These are phyloP conservation scores for Xerophyta viscosa DNA, from an alignment of 106 monocot genomes.

Conservation along the genomic window DNA sequence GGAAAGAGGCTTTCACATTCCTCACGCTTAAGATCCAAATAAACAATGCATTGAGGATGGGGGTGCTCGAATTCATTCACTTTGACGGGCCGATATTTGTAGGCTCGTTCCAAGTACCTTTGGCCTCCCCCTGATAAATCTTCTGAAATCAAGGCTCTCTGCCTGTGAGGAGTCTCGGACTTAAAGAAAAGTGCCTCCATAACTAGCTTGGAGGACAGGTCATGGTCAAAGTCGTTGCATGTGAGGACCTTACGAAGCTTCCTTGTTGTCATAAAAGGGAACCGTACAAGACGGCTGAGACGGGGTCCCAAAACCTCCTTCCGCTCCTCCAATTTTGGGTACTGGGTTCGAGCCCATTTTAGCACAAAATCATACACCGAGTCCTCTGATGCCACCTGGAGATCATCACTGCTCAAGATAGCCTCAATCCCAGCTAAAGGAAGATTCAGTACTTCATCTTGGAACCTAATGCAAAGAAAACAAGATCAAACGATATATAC, in stretches of 20 bases:
- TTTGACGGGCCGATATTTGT: slow-evolving; percentile 71
- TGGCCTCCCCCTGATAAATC: slow-evolving; percentile 13
- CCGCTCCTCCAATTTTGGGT: slow-evolving; percentile 46
- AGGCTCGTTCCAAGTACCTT: slow-evolving; percentile 49
- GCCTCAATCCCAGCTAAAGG: slow-evolving; percentile 61
- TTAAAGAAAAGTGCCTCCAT: slow-evolving; percentile 68
- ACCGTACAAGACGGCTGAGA: slow-evolving; percentile 42
- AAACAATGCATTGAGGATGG: slow-evolving; percentile 71
- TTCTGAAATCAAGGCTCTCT: slow-evolving; percentile 40
- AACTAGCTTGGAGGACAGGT: slow-evolving; percentile 48
- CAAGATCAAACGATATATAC: background rate
- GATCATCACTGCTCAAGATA: slow-evolving; percentile 48
- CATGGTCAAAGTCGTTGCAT: slow-evolving; percentile 53
- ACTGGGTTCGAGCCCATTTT: slow-evolving; percentile 60
- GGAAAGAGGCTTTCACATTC: slow-evolving; percentile 59
- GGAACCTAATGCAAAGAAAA: slow-evolving; percentile 31
- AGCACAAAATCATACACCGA: slow-evolving; percentile 60
- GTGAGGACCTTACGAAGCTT: slow-evolving; percentile 55
- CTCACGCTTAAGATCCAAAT: slow-evolving; percentile 52
- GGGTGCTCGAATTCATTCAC: slow-evolving; percentile 63
- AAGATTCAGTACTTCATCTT: slow-evolving; percentile 60
- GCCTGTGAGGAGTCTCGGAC: slow-evolving; percentile 54
- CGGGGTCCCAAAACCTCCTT: slow-evolving; percentile 50
- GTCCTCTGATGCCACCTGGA: slow-evolving; percentile 79
- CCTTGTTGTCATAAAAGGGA: slow-evolving; percentile 57